phyloP scores from a whole-genome alignment of 495 filamentous ascomycete genomes.

The Pyrenula massariospora region DNA sequence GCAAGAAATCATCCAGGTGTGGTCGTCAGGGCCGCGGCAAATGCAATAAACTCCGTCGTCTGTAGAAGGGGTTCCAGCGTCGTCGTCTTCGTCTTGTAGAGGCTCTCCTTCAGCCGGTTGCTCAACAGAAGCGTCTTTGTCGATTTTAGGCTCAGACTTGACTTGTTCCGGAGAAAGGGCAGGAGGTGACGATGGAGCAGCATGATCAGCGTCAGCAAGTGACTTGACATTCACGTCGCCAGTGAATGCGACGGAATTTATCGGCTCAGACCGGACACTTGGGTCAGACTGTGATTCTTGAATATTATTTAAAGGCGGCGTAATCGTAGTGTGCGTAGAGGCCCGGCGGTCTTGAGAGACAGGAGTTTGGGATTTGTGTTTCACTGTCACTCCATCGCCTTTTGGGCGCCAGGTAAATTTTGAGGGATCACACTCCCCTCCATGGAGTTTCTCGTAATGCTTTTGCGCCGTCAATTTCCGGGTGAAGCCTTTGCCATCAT shows the following conservation, averaged over 20 bases:
- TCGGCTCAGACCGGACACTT: not conserved
- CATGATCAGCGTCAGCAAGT: not conserved
- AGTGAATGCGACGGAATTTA: not conserved
- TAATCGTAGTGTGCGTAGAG: not conserved
- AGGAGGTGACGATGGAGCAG: not conserved
- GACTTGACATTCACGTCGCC: not conserved
- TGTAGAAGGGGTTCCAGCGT: conserved; percentile 4
- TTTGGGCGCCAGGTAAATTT: not conserved
- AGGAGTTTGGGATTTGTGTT: not conserved
- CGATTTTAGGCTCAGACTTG: not conserved
- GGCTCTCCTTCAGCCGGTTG: conserved; percentile 14
- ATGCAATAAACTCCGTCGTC: conserved; percentile 52
- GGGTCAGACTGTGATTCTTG: not conserved
- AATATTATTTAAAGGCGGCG: not conserved
- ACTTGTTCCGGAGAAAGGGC: not conserved
- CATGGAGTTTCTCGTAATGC: not conserved
- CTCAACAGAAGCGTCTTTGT: conserved; percentile 21
- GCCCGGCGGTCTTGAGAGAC: not conserved
- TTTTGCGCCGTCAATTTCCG: not conserved
- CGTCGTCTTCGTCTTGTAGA: conserved; percentile 16
- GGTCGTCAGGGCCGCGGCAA: conserved; percentile 58
- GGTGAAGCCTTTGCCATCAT: not conserved
- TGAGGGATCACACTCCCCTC: not conserved
- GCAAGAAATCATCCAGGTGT: conserved; percentile 67
- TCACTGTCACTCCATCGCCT: not conserved